These are phyloP conservation scores for Debaryomyces maramus DNA, from an alignment of 805 yeast species.

Conservation along the genomic window DNA sequence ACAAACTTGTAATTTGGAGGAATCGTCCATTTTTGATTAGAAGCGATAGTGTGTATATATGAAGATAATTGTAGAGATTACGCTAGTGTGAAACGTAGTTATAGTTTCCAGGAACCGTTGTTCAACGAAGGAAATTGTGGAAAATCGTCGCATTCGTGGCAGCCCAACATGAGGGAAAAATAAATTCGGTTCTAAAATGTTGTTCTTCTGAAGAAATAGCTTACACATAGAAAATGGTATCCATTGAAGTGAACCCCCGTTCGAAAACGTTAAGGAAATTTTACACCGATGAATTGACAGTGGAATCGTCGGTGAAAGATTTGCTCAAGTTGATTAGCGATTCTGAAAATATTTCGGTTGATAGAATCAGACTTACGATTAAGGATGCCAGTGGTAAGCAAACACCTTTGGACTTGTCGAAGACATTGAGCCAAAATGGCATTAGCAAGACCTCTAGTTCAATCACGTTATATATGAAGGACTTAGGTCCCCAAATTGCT, in stretches of 20 bases:
- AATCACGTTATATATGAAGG: constrained; percentile 66
- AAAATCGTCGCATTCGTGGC: too few species aligned
- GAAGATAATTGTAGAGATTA: too few species aligned
- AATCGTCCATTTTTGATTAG: constrained; percentile 4
- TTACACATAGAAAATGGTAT: constrained; percentile 35
- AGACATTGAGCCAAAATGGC: constrained; percentile 48
- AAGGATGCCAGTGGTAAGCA: constrained; percentile 31
- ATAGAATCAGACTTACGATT: constrained; percentile 29
- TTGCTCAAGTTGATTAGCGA: constrained; percentile 45
- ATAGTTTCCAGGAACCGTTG: too few species aligned
- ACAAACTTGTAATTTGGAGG: constrained; percentile 5
- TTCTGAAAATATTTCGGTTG: constrained; percentile 37
- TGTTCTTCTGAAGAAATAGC: too few species aligned
- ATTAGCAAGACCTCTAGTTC: constrained; percentile 31
- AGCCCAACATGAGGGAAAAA: too few species aligned
- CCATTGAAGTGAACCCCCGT: constrained; percentile 56
- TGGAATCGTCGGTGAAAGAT: constrained; percentile 38
- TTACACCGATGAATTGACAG: constrained; percentile 37
- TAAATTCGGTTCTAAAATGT: too few species aligned
- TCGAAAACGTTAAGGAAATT: constrained; percentile 56
- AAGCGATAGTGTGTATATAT: too few species aligned
- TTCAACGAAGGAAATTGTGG: too few species aligned
- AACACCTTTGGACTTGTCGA: constrained; percentile 45
- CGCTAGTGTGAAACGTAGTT: too few species aligned
- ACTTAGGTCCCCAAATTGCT: constrained; percentile 87